Evolutionary conservation across 768 basidiomycete genomes (phyloP).

Genomic region (Suillus americanus): DNA sequence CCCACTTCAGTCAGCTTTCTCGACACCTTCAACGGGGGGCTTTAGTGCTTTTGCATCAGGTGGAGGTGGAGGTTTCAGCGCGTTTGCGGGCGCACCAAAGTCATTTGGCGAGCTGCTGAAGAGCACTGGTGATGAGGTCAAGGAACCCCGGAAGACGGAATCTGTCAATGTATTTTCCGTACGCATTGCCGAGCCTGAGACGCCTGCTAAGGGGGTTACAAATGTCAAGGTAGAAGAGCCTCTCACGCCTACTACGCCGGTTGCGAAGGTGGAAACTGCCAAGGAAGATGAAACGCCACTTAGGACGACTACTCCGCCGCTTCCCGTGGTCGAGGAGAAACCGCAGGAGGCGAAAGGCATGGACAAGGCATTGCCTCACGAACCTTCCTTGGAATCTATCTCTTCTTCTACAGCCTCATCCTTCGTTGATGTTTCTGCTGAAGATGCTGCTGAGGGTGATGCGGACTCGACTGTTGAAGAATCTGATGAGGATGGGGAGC

Average conservation of each 20-base stretch:
- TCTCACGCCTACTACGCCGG: conserved; percentile 1
- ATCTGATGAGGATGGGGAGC: conserved; percentile 29
- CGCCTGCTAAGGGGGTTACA: not conserved
- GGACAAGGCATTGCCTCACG: conserved; percentile 11
- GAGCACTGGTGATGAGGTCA: conserved; percentile 30
- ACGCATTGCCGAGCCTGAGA: conserved; percentile 4
- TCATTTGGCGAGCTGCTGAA: conserved; percentile 67
- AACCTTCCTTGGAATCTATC: conserved; percentile 31
- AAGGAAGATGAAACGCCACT: not conserved
- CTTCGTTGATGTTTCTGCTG: conserved; percentile 43
- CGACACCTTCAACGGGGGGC: conserved; percentile 18
- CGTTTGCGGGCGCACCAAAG: conserved; percentile 48
- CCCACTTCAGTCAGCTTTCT: conserved; percentile 9
- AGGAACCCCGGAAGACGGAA: conserved; percentile 1
- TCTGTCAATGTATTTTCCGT: conserved; percentile 17
- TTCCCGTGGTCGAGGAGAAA: not conserved
- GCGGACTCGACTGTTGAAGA: conserved; percentile 30
- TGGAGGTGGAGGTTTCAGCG: conserved; percentile 46
- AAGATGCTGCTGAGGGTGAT: conserved; percentile 24
- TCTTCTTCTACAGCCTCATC: conserved; percentile 47
- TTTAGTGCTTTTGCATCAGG: conserved; percentile 31
- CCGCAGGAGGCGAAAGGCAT: conserved; percentile 7
- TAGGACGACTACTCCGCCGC: not conserved
- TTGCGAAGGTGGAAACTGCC: not conserved
- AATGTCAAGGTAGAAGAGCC: conserved; percentile 9